phyloP scores from a whole-genome alignment of 306 rosid genomes.

The Corylus americana region DNA sequence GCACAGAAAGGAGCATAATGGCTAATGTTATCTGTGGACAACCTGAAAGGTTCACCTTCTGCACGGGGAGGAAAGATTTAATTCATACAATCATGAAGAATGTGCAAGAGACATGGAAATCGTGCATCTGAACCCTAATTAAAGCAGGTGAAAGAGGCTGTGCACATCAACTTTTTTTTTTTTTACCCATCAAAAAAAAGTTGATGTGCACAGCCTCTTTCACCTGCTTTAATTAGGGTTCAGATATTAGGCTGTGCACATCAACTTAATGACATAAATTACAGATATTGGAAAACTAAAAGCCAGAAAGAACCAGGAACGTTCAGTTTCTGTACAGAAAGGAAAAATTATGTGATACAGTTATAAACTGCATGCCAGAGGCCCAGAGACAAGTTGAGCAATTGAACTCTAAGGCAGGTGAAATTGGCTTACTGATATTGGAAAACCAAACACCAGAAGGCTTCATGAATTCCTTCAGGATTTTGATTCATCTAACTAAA shows the following conservation, averaged over 20 bases:
- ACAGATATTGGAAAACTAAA: conserved; percentile 23
- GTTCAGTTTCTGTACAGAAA: not conserved
- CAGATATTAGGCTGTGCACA: conserved; percentile 3
- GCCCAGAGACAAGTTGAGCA: not conserved
- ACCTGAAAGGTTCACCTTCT: conserved; percentile 71
- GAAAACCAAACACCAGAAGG: too few relatives aligned
- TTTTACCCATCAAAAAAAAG: too few relatives aligned
- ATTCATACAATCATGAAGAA: conserved; percentile 28
- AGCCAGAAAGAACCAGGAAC: conserved; percentile 11
- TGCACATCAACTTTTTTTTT: conserved; percentile 13
- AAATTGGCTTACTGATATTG: too few relatives aligned
- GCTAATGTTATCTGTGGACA: conserved; percentile 72
- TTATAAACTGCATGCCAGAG: conserved; percentile 22
- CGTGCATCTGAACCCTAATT: conserved; percentile 12
- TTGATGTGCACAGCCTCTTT: not conserved
- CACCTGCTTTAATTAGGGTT: conserved; percentile 27
- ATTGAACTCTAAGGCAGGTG: too few relatives aligned
- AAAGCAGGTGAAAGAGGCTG: conserved; percentile 21
- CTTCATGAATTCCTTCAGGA: too few relatives aligned
- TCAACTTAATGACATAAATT: conserved; percentile 24
- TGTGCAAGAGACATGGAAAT: conserved; percentile 16
- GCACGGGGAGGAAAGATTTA: conserved; percentile 43
- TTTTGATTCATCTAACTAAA: too few relatives aligned
- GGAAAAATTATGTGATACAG: not conserved
- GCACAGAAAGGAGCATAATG: conserved; percentile 55